Evolutionary conservation across 768 basidiomycete species (phyloP).

Genomic region (Termitomyces sp.): DNA sequence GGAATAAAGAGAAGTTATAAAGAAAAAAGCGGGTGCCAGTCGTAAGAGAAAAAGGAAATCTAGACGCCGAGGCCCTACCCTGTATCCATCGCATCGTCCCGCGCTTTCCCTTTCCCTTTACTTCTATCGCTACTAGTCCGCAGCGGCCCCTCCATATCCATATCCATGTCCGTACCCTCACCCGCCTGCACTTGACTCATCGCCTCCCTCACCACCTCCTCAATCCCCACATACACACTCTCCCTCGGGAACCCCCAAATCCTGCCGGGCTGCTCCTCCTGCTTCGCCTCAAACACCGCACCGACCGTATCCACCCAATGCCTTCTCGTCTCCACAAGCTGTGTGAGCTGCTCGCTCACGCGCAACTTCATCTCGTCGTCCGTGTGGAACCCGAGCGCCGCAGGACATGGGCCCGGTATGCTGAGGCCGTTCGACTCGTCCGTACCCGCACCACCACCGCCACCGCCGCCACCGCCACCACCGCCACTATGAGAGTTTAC

Average conservation of each 20-base stretch:
- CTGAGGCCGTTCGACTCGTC: slow-evolving; percentile 26
- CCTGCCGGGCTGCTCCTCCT: slow-evolving; percentile 56
- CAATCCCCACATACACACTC: slow-evolving; percentile 74
- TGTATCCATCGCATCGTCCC: slow-evolving; percentile 59
- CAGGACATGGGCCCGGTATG: slow-evolving; percentile 56
- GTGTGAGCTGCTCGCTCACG: slow-evolving; percentile 62
- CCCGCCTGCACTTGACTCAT: slow-evolving; percentile 17
- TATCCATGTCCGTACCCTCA: background rate
- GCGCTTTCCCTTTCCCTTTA: slow-evolving; percentile 36
- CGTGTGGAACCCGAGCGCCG: slow-evolving; percentile 62
- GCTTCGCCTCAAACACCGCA: slow-evolving; percentile 69
- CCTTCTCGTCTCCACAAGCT: slow-evolving; percentile 70
- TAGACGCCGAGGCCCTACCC: slow-evolving; percentile 32
- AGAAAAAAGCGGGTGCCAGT: background rate
- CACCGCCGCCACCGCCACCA: background rate
- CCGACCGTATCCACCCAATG: slow-evolving; percentile 80
- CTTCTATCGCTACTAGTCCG: slow-evolving; percentile 30
- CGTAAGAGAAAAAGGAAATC: slow-evolving; percentile 6
- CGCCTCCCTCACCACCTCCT: slow-evolving; percentile 51
- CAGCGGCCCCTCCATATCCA: slow-evolving; percentile 13
- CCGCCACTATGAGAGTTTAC: no score
- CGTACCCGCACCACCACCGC: slow-evolving; percentile 2
- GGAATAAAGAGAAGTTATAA: slow-evolving; percentile 10
- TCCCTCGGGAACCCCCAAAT: slow-evolving; percentile 73
- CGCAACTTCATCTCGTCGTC: slow-evolving; percentile 61